phyloP scores from a whole-genome alignment of 2,329 filamentous ascomycete genomes.

The Phaeosphaeriaceae sp. region DNA sequence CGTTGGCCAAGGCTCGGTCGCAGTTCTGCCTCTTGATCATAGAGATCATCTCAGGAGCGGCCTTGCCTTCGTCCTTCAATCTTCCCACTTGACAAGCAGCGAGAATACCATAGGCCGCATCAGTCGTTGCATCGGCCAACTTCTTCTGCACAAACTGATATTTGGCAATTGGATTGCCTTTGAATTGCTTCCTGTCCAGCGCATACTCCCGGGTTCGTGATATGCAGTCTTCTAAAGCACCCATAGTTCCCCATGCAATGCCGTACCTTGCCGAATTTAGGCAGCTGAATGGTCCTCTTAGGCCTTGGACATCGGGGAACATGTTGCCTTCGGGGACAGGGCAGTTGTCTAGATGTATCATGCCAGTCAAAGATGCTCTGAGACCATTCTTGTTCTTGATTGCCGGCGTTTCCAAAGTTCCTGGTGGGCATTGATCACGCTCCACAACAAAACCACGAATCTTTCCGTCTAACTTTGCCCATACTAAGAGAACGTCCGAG shows the following conservation, averaged over 20 bases:
- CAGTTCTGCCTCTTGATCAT: constrained; percentile 99
- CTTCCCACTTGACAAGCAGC: constrained; percentile 89
- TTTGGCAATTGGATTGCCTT: constrained; percentile 89
- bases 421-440: constrained; percentile 80
- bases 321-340: constrained; percentile 91
- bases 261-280: constrained; percentile 93
- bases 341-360: constrained; percentile 94
- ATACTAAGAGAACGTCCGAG: constrained; percentile 82
- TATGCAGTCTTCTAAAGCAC: constrained; percentile 91
- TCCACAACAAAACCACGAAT: constrained; percentile 93
- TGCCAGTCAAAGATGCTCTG: constrained; percentile 90
- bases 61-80: constrained; percentile 89
- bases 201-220: constrained; percentile 80
- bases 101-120: constrained; percentile 88
- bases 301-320: constrained; percentile 87
- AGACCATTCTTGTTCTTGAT: constrained; percentile 97
- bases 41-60: constrained; percentile 91
- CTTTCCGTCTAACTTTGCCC: constrained; percentile 93
- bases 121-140: constrained; percentile 87
- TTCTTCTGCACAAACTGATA: constrained; percentile 99
- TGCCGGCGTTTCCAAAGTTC: constrained; percentile 87
- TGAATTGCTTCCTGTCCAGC: constrained; percentile 95
- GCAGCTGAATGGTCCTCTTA: constrained; percentile 89
- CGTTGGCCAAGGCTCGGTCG: constrained; percentile 81
- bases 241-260: constrained; percentile 92